phyloP scores from a whole-genome alignment of 108 stramenopile genomes.

The Nitzschia sp. region DNA sequence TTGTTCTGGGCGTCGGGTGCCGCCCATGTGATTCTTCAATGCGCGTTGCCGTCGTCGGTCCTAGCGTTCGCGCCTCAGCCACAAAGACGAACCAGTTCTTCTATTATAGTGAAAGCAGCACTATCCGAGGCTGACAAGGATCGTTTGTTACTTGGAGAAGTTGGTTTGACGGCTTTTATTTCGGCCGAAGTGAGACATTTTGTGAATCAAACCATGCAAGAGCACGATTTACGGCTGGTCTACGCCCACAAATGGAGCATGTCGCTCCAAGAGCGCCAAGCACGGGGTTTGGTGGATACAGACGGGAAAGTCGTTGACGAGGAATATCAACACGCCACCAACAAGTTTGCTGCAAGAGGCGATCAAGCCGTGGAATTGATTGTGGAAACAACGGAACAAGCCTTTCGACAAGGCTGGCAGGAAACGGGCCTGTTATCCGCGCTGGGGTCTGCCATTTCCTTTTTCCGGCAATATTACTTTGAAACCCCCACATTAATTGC shows the following conservation, averaged over 20 bases:
- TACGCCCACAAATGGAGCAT: background rate
- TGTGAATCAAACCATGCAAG: background rate
- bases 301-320: background rate
- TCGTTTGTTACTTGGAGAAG: slow-evolving; percentile 5
- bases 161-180: slow-evolving; percentile 11
- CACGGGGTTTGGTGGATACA: background rate
- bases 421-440: slow-evolving; percentile 6
- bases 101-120: too few relatives aligned
- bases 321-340: background rate
- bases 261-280: background rate
- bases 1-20: too few relatives aligned
- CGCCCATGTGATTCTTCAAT: too few relatives aligned
- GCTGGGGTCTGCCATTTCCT: slow-evolving; percentile 16
- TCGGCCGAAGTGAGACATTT: slow-evolving; percentile 18
- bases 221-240: background rate
- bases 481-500: slow-evolving; percentile 1
- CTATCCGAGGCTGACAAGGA: slow-evolving; percentile 3
- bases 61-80: too few relatives aligned
- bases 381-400: background rate
- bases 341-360: background rate
- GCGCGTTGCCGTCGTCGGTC: too few relatives aligned
- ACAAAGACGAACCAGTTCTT: too few relatives aligned
- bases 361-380: slow-evolving; percentile 4
- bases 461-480: background rate
- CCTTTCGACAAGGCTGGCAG: slow-evolving; percentile 9